Conservation (phyloP, 148 eudicot species). For the Mesembryanthemum crystallinum region DNA sequence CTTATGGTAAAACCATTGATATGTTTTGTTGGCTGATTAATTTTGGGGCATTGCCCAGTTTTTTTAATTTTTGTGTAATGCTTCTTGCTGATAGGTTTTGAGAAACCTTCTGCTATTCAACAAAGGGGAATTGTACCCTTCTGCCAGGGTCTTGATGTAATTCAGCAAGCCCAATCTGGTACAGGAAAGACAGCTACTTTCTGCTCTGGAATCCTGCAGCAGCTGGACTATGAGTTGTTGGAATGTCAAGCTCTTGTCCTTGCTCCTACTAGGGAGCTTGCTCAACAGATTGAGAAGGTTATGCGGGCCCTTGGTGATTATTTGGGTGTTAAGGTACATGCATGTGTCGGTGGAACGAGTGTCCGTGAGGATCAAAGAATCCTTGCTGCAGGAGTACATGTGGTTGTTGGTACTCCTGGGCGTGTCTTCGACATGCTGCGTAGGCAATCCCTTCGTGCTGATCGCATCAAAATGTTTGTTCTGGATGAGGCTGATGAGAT, state of each 20-base stretch:
- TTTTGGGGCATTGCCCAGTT: too few species aligned
- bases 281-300: conserved; percentile 43
- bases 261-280: conserved; percentile 44
- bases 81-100: conserved; percentile 27
- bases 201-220: conserved; percentile 38
- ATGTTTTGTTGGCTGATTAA: not conserved
- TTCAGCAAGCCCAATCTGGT: conserved; percentile 40
- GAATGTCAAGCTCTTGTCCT: conserved; percentile 42
- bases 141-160: conserved; percentile 33
- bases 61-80: not conserved
- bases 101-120: conserved; percentile 41
- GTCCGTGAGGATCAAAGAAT: conserved; percentile 70
- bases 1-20: conserved; percentile 27
- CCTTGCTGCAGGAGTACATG: conserved; percentile 66
- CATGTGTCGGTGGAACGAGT: conserved; percentile 77
- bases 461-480: conserved; percentile 64
- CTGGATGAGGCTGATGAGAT: conserved; percentile 79
- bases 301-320: conserved; percentile 55
- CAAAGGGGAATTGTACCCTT: conserved; percentile 41
- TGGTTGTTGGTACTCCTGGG: conserved; percentile 76
- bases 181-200: conserved; percentile 40
- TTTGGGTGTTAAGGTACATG: conserved; percentile 71
- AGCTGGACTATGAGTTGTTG: conserved; percentile 32
- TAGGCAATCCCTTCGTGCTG: conserved; percentile 57
- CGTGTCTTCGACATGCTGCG: conserved; percentile 77